A percentile compares a stretch with the other conserved stretches of the same genome.
phyloP scores from a whole-genome alignment of 257 asterid species.

The Przewalskia tangutica region DNA sequence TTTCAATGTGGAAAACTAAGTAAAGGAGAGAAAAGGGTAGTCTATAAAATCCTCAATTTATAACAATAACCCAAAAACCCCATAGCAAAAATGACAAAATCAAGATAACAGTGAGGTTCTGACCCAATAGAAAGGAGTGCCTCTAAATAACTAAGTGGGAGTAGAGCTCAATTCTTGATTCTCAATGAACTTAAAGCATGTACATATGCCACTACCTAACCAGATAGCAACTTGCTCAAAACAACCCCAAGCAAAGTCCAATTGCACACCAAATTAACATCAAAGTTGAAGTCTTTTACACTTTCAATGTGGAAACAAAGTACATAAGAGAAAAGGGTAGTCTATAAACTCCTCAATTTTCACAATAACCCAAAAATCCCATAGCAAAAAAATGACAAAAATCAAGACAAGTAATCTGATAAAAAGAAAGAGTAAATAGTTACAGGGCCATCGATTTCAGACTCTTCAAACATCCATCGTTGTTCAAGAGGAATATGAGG shows the following conservation, averaged over 20 bases:
- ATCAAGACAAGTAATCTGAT: not conserved
- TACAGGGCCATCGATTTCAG: constrained; percentile 62
- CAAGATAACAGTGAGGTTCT: no score
- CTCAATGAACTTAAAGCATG: not conserved
- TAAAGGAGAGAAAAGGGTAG: no score
- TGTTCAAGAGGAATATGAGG: constrained; percentile 50
- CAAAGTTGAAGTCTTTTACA: not conserved
- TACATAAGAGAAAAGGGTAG: not conserved
- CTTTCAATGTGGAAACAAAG: not conserved
- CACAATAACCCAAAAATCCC: not conserved
- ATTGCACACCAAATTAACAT: not conserved
- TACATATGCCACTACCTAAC: not conserved
- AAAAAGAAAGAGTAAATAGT: not conserved
- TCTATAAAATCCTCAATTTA: not conserved
- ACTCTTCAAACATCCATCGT: constrained; percentile 78
- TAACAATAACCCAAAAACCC: not conserved
- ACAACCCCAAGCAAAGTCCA: not conserved
- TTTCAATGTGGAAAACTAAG: not conserved
- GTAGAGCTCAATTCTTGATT: not conserved
- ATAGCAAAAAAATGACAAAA: not conserved
- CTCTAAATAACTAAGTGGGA: not conserved
- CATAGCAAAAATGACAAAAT: not conserved
- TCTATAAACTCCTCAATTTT: not conserved
- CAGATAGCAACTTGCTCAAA: not conserved
- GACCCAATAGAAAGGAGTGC: not conserved